Evolutionary conservation across 139 green algal genomes (phyloP).

Genomic region (Chlamydomonas sp.): DNA sequence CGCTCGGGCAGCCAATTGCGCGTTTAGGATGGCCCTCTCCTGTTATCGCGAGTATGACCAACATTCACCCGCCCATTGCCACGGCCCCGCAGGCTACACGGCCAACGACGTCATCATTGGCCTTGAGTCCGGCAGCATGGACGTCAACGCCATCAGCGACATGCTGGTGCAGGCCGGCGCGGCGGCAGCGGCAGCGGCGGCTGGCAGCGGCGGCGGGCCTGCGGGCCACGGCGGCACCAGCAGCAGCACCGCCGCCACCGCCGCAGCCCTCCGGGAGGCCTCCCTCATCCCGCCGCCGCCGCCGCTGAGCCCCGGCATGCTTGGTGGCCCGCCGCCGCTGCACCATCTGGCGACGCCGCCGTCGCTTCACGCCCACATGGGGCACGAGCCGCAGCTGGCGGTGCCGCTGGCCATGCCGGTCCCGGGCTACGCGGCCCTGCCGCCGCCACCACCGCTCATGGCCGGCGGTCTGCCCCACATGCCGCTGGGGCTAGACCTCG

Average conservation of each 20-base stretch:
- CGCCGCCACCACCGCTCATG: no score
- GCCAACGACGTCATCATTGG: conserved; percentile 56
- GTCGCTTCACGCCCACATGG: background rate
- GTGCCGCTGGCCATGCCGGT: no score
- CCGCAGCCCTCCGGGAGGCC: background rate
- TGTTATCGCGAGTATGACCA: no score
- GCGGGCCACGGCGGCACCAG: background rate
- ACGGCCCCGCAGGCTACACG: conserved; percentile 32
- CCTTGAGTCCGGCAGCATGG: conserved; percentile 47
- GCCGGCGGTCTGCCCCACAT: no score
- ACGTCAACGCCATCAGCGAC: conserved; percentile 30
- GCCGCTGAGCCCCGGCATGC: background rate
- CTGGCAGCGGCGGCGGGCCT: background rate
- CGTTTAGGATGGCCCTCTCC: background rate
- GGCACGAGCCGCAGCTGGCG: background rate
- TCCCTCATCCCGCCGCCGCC: background rate
- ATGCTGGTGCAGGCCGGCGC: background rate
- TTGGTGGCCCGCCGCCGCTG: background rate
- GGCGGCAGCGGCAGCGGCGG: background rate
- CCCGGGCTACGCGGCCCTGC: no score
- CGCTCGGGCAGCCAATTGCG: background rate
- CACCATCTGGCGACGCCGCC: background rate
- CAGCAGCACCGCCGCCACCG: background rate
- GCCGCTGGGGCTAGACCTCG: no score
- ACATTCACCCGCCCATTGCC: background rate